These are phyloP conservation scores for Oryza longistaminata DNA, from an alignment of 176 grass and related monocot genomes.

Conservation along the genomic window DNA sequence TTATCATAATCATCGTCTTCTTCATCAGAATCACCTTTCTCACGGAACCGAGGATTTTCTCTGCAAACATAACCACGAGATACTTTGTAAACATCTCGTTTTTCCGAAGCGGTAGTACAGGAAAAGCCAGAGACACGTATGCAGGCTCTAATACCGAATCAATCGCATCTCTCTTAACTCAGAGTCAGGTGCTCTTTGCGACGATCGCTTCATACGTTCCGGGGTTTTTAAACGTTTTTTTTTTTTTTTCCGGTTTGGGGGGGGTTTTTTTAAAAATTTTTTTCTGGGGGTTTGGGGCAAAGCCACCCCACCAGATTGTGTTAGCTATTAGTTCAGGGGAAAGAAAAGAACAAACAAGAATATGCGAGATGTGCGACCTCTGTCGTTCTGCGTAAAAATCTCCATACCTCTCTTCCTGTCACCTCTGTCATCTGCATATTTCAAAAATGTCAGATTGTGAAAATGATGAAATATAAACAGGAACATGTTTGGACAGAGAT, in stretches of 20 bases:
- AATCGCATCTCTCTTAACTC: constrained; percentile 55
- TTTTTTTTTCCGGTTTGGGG: too few species aligned
- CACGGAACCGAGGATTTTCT: constrained; percentile 86
- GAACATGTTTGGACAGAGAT: not conserved
- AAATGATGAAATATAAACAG: not conserved
- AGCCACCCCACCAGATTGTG: not conserved
- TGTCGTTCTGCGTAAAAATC: constrained; percentile 60
- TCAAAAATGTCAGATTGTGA: not conserved
- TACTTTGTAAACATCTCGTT: not conserved
- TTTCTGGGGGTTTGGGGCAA: too few species aligned
- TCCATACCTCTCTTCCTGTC: constrained; percentile 68
- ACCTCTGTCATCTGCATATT: constrained; percentile 71
- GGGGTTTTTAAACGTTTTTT: too few species aligned
- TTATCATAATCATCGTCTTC: constrained; percentile 77
- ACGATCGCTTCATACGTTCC: constrained; percentile 55
- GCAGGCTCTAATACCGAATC: constrained; percentile 43
- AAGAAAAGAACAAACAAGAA: not conserved
- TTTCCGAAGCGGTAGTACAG: not conserved
- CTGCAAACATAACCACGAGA: constrained; percentile 37
- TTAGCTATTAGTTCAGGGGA: not conserved
- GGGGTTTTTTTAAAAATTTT: too few species aligned
- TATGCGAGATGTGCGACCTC: constrained; percentile 46
- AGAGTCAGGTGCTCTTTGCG: constrained; percentile 49
- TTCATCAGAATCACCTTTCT: constrained; percentile 80
- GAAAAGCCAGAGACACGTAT: not conserved